phyloP scores from a whole-genome alignment of 345 rosid species.

The Hibiscus trionum region DNA sequence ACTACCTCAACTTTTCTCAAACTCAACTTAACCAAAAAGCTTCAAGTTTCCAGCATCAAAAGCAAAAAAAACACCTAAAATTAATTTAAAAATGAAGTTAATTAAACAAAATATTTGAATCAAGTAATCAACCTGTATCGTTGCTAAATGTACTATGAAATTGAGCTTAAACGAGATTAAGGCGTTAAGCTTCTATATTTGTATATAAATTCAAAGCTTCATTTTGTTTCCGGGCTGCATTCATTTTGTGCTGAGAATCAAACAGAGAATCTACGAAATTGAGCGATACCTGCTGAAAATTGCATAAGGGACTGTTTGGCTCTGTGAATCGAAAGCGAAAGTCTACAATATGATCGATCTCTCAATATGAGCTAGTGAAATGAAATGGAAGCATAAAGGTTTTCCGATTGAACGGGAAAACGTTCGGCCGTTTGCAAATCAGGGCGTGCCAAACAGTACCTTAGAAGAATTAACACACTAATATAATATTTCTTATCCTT shows the following conservation, averaged over 20 bases:
- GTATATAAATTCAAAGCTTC: neutral
- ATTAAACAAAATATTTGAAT: neutral
- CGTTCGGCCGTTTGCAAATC: neutral
- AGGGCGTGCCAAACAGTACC: neutral
- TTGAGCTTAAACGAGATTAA: neutral
- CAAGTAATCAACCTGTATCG: neutral
- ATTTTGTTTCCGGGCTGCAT: neutral
- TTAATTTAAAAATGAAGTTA: neutral
- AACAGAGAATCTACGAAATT: neutral
- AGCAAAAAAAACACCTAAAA: neutral
- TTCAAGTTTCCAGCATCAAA: neutral
- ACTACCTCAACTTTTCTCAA: neutral
- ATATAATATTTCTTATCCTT: neutral
- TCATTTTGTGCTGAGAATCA: conserved; percentile 1
- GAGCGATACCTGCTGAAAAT: conserved; percentile 3
- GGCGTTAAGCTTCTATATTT: neutral
- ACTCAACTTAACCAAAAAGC: neutral
- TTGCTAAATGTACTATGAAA: neutral
- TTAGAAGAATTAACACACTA: neutral
- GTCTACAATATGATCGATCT: neutral
- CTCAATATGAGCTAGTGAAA: neutral
- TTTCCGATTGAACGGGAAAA: conserved; percentile 1
- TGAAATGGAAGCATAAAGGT: neutral
- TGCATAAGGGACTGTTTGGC: neutral
- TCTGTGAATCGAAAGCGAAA: neutral